Evolutionary conservation across 441 rosid genomes (phyloP), one percentile per base, ranked within the genome.

Genomic region (Adansonia rubrostipa): DNA sequence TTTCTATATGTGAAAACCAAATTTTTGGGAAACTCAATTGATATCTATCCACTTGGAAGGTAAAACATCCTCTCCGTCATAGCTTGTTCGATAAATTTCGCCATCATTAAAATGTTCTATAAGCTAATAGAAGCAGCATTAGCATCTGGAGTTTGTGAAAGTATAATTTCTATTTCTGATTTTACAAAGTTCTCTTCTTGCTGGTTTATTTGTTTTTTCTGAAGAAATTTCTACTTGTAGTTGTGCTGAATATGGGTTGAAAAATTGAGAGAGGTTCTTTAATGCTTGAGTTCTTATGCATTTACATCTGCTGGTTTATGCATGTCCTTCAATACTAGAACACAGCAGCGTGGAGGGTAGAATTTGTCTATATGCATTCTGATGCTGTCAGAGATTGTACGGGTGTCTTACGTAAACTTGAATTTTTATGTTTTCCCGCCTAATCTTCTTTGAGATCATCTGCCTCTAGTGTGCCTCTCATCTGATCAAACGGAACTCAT

Each of bases 21-120:
- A 79, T 89, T 93, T 77, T 77, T 96, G 48, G 98, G 98, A 57
- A 96, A 94, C 84, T 96, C 98, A 7, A 76, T 96, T 22, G 99
- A 94, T 82, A 77, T 96, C 80, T 96, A 96, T 82, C 99, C 99
- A 51, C 87, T 94, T 81, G 99, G 99, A 88, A 94, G 99, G 98
- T 96, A 85, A 79, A 66, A 71, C 66, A 14, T 73, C 24, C 50
- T 4, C 7, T 71, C 67, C 67, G 11, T 47, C 9, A 47, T 68
- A 45, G 13, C 73, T 68, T 20, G n/a, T 68, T 20, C 47, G 56
- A 5, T 57, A 17, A 19, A 11, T 6, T 48, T 50, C 56, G 3
- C 17, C 13, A 2, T 50, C 19, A 48, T 47, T 48, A 20, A 8
- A 57, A 20, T 47, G 10, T 69, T 67, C 13, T 44, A 40, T 63